Percentiles rank a stretch among this genome's conserved stretches.
Evolutionary conservation across 306 rosid species (phyloP).

Genomic region (Arachis hypogaea): DNA sequence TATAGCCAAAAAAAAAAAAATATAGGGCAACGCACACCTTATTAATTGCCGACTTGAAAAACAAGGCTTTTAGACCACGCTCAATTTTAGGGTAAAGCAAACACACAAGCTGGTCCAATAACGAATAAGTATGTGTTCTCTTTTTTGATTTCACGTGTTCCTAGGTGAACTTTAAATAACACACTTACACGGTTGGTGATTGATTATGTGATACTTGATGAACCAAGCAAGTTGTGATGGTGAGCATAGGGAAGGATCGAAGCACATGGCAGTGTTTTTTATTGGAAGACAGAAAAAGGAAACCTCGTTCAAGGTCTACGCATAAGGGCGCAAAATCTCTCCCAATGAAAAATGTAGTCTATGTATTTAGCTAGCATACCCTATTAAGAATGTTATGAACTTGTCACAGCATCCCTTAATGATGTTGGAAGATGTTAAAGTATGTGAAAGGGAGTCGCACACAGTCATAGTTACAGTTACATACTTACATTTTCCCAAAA

Average conservation of each 20-base stretch:
- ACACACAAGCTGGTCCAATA: slow-evolving; percentile 44
- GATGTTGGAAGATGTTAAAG: slow-evolving; percentile 4
- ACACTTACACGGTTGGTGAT: background rate
- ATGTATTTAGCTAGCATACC: background rate
- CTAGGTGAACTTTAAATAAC: no score
- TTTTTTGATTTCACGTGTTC: no score
- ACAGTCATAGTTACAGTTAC: no score
- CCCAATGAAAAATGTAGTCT: background rate
- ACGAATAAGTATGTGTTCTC: slow-evolving; percentile 35
- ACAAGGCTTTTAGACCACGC: slow-evolving; percentile 38
- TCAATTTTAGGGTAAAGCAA: slow-evolving; percentile 17
- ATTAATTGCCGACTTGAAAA: background rate
- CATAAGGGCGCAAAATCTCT: slow-evolving; percentile 5
- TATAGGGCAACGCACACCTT: no score
- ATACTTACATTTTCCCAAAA: slow-evolving; percentile 35
- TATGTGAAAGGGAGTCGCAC: slow-evolving; percentile 20
- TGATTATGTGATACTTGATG: background rate
- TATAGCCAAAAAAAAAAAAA: no score
- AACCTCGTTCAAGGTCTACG: background rate
- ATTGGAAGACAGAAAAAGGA: slow-evolving; percentile 21
- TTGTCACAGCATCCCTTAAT: background rate
- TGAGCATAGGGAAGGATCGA: background rate
- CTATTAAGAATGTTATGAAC: slow-evolving; percentile 22
- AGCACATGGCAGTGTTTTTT: background rate
- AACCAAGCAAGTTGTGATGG: background rate